phyloP scores from a whole-genome alignment of 345 rosid species.

The Cardamine occulta region DNA sequence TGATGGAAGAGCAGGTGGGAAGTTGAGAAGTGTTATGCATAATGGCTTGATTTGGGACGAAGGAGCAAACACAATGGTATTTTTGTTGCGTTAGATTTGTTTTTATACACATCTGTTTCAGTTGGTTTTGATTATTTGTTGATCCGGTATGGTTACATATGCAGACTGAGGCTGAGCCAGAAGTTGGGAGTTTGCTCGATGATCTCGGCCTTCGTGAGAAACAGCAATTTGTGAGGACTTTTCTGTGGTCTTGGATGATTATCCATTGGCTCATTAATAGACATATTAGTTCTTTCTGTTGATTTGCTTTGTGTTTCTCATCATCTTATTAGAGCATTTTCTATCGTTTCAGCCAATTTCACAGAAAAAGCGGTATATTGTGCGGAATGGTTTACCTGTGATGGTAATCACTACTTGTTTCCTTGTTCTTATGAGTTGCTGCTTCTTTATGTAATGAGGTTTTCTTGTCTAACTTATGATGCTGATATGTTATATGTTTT shows the following conservation, averaged over 20 bases:
- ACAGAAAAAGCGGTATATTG: constrained; percentile 78
- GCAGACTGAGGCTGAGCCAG: constrained; percentile 85
- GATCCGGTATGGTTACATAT: constrained; percentile 15
- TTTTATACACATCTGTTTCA: neutral
- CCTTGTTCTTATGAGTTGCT: constrained; percentile 24
- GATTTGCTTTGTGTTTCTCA: neutral
- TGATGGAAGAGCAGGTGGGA: constrained; percentile 87
- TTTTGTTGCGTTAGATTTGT: neutral
- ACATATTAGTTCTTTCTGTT: neutral
- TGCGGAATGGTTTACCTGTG: constrained; percentile 73
- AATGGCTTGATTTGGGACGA: constrained; percentile 84
- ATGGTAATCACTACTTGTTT: constrained; percentile 56
- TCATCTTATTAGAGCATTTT: constrained; percentile 14
- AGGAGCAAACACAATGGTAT: constrained; percentile 96
- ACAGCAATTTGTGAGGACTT: constrained; percentile 76
- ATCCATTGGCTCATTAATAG: neutral
- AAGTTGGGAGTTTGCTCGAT: constrained; percentile 71
- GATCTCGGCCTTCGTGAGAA: constrained; percentile 81
- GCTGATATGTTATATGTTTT: constrained; percentile 21
- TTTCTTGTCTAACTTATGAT: constrained; percentile 19
- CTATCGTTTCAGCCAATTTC: constrained; percentile 71
- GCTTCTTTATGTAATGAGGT: constrained; percentile 19
- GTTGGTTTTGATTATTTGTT: neutral
- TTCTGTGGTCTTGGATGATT: neutral
- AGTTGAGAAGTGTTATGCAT: constrained; percentile 64